Base-by-base conservation (phyloP, 257 asterid genomes). In the Solanum sitiens region DNA sequence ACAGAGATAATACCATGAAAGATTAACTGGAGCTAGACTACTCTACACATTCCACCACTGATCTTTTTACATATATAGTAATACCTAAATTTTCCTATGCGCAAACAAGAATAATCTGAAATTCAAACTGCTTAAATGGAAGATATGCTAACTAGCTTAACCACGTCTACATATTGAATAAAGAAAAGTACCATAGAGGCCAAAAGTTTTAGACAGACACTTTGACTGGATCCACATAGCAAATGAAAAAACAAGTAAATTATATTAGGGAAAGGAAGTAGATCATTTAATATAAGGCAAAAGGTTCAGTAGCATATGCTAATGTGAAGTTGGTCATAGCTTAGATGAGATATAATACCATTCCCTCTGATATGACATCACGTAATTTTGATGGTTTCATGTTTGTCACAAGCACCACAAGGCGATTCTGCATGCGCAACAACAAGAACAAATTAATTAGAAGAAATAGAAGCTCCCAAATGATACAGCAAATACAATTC, bases 341-440 rank as follows among this genome's bases (percentile, higher is more conserved):
- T 86, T 87, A 85, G 79, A 86, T 23, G 79, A 76, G 73, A 88
- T 79, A 89, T 42, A 76, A 84, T 97, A 97, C 99, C 99, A 97
- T 89, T 90, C 99, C 99, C 93, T 97, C 97, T 5, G 99, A 97
- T 98, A 93, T 89, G 75, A 95, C 94, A 92, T 97, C 99, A 80
- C 99, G 94, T 86, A 96, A 91, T 88, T 97, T 97, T 85, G 98
- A 97, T 84, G 99, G 98, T 88, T 97, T 97, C 83, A 97, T 98
- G 89, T 97, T 97, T 91, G 99, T 94, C 87, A 97, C 92, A 27
- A 97, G 95, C 8, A 95, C 98, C 87, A 97, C 98, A 56, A 80
- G 91, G 32, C 98, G 98, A 86, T 96, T 92, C 99, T 97, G 97
- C 90, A 50, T 6, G 85, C 11, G 30, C 70, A 47, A 80, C 68